phyloP scores from a whole-genome alignment of 345 rosid genomes.

The Mercurialis annua region DNA sequence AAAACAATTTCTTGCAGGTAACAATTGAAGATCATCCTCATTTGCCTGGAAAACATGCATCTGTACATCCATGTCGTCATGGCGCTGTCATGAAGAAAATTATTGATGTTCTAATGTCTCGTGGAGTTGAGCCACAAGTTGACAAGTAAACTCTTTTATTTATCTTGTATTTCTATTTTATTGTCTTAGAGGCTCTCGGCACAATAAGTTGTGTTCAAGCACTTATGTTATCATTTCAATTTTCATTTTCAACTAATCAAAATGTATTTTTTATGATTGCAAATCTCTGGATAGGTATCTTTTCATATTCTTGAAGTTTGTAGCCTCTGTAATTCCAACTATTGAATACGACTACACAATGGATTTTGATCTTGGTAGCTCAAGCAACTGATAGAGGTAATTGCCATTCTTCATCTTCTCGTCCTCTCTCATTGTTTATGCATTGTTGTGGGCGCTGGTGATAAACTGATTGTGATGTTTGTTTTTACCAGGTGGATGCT shows the following conservation, averaged over 20 bases:
- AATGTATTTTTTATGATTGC: neutral
- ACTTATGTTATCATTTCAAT: neutral
- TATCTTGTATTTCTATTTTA: neutral
- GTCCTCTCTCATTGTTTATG: neutral
- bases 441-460: neutral
- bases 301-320: slow-evolving; percentile 86
- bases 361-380: slow-evolving; percentile 95
- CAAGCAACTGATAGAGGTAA: slow-evolving; percentile 51
- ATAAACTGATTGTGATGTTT: neutral
- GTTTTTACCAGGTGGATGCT: slow-evolving; percentile 3
- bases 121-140: slow-evolving; percentile 98
- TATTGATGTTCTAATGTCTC: slow-evolving; percentile 91
- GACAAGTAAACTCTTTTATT: slow-evolving; percentile 57
- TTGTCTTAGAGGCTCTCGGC: too few relatives aligned
- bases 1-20: slow-evolving; percentile 44
- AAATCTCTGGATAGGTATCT: slow-evolving; percentile 60
- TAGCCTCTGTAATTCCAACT: slow-evolving; percentile 92
- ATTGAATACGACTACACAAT: slow-evolving; percentile 91
- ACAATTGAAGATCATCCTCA: slow-evolving; percentile 99
- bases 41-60: slow-evolving; percentile 96
- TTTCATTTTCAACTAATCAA: neutral
- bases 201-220: neutral
- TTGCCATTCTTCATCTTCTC: neutral
- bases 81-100: slow-evolving; percentile 99
- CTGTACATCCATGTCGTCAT: slow-evolving; percentile 97